phyloP scores from a whole-genome alignment of 768 basidiomycete species.

The Suillus variegatus region DNA sequence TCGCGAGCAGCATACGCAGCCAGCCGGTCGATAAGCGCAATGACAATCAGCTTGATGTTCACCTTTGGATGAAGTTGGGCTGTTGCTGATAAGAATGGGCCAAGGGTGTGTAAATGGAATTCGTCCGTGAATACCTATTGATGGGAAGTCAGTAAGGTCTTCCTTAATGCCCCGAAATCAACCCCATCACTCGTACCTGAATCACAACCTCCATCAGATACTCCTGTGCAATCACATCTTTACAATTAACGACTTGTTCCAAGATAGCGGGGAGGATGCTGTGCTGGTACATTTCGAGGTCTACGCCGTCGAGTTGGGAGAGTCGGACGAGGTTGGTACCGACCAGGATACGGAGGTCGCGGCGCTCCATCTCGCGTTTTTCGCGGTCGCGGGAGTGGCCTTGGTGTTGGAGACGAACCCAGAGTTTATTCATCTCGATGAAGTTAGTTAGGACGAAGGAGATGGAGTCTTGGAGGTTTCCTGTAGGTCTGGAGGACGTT shows the following conservation, averaged over 20 bases:
- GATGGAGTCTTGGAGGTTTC: slow-evolving; percentile 94
- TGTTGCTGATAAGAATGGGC: slow-evolving; percentile 93
- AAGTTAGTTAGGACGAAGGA: slow-evolving; percentile 97
- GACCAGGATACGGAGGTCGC: slow-evolving; percentile 93
- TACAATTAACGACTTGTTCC: slow-evolving; percentile 97
- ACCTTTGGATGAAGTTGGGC: slow-evolving; percentile 97
- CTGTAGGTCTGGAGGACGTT: slow-evolving; percentile 61
- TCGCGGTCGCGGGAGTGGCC: slow-evolving; percentile 97
- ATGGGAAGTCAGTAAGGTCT: neutral
- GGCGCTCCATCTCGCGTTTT: slow-evolving; percentile 94
- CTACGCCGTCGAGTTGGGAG: slow-evolving; percentile 94
- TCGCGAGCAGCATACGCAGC: slow-evolving; percentile 97
- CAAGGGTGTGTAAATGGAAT: slow-evolving; percentile 95
- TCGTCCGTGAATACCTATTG: slow-evolving; percentile 96
- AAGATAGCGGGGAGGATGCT: slow-evolving; percentile 89
- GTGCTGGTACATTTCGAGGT: slow-evolving; percentile 85
- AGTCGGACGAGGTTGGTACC: slow-evolving; percentile 97
- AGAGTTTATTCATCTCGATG: slow-evolving; percentile 99
- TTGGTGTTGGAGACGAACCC: slow-evolving; percentile 98
- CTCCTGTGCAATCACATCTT: slow-evolving; percentile 98
- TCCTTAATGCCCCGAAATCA: neutral
- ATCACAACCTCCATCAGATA: slow-evolving; percentile 99
- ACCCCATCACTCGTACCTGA: slow-evolving; percentile 53
- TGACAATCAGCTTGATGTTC: slow-evolving; percentile 98
- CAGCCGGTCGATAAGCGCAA: slow-evolving; percentile 93